These are phyloP conservation scores for Lipomyces starkeyi DNA, from an alignment of 805 yeast species.

Conservation along the genomic window DNA sequence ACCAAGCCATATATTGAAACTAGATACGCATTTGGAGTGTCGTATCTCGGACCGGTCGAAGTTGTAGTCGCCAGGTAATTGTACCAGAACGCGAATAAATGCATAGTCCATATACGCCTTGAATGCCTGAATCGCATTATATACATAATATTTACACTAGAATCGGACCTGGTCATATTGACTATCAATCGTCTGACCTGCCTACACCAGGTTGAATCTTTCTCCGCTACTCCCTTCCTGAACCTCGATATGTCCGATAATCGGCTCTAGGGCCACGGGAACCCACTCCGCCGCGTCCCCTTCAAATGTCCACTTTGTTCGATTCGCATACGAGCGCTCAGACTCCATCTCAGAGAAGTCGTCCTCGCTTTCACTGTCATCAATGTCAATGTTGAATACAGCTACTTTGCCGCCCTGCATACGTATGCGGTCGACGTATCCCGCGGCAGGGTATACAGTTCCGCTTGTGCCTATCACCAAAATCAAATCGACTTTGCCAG, in stretches of 20 bases:
- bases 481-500: conserved; percentile 67
- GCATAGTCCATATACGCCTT: neutral
- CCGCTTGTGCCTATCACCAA: conserved; percentile 87
- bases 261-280: conserved; percentile 66
- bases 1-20: too few species aligned
- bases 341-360: neutral
- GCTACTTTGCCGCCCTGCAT: conserved; percentile 82
- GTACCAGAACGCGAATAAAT: neutral
- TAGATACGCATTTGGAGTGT: neutral
- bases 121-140: neutral
- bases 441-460: conserved; percentile 89
- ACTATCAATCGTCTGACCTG: neutral
- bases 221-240: neutral
- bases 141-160: neutral
- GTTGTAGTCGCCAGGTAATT: neutral
- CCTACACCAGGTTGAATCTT: neutral
- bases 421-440: conserved; percentile 79
- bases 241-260: conserved; percentile 40
- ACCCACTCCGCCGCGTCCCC: conserved; percentile 81
- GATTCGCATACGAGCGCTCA: neutral
- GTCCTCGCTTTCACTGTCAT: conserved; percentile 15
- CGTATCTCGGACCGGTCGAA: neutral
- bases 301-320: conserved; percentile 25
- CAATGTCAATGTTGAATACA: conserved; percentile 71
- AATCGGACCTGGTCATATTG: neutral